Percentiles rank a stretch among this genome's conserved stretches.
These are phyloP conservation scores for Teratosphaeria pseudoeucalypti DNA, from an alignment of 2,329 filamentous ascomycete genomes.

Conservation along the genomic window DNA sequence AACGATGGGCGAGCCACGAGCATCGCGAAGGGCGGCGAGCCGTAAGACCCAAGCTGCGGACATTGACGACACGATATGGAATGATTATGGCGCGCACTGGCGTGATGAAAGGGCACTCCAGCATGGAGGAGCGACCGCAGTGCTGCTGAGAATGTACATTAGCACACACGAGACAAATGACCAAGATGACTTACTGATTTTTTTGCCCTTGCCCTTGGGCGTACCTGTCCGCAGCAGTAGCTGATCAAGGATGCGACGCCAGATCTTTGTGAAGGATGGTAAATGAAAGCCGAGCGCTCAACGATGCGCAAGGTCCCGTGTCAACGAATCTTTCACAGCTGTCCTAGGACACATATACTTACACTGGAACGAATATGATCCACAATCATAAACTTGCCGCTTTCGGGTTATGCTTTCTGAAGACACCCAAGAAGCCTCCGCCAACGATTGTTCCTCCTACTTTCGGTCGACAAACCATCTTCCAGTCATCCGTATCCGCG, in stretches of 20 bases:
- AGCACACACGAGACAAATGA: neutral
- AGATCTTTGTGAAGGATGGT: neutral
- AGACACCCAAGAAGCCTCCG: slow-evolving; percentile 30
- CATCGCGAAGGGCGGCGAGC: neutral
- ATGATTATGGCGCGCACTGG: neutral
- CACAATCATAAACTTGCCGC: neutral
- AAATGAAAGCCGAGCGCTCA: neutral
- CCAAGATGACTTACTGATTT: neutral
- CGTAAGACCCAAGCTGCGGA: neutral
- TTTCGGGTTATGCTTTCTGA: slow-evolving; percentile 16
- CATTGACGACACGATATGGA: neutral
- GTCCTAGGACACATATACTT: neutral
- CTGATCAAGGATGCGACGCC: neutral
- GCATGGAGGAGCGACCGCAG: neutral
- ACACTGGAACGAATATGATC: neutral
- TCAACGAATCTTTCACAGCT: neutral
- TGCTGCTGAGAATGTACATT: neutral
- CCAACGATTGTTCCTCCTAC: slow-evolving; percentile 28
- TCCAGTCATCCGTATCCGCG: slow-evolving; percentile 4
- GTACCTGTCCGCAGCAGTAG: neutral
- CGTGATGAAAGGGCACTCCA: neutral
- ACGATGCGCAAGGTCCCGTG: neutral
- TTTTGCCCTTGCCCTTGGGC: neutral
- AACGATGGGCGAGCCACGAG: neutral
- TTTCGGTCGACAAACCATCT: slow-evolving; percentile 29